Percentiles rank a stretch among this genome's conserved stretches.
Evolutionary conservation across 1,284 basidiomycete species (phyloP).

Genomic region (Irpex lacteus): DNA sequence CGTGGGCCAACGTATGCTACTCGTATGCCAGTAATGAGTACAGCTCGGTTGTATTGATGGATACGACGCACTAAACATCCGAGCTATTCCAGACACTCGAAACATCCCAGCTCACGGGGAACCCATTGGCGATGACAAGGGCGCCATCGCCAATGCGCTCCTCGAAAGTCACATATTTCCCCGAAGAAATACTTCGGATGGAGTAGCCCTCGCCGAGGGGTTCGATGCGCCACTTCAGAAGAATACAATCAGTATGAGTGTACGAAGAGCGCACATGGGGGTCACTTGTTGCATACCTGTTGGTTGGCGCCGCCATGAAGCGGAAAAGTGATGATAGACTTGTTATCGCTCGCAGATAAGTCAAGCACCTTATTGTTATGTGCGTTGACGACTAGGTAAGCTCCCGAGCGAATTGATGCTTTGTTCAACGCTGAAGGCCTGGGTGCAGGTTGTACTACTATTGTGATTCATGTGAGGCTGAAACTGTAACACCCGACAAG

Average conservation of each 20-base stretch:
- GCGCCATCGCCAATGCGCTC: constrained; percentile 37
- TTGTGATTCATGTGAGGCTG: background rate
- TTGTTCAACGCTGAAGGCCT: background rate
- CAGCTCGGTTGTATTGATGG: background rate
- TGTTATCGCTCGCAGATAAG: constrained; percentile 49
- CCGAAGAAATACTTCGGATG: constrained; percentile 37
- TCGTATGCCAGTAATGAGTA: background rate
- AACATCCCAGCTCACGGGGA: constrained; percentile 26
- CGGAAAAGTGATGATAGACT: constrained; percentile 46
- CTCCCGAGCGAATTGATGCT: constrained; percentile 5
- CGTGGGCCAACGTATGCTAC: background rate
- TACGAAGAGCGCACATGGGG: background rate
- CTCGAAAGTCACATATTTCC: constrained; percentile 39
- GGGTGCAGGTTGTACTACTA: background rate
- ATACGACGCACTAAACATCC: background rate
- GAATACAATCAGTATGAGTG: background rate
- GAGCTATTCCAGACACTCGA: constrained; percentile 13
- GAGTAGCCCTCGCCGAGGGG: constrained; percentile 37
- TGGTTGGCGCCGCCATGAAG: constrained; percentile 46
- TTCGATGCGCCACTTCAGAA: constrained; percentile 44
- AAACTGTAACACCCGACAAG: background rate
- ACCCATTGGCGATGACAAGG: constrained; percentile 27
- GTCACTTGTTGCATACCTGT: constrained; percentile 31
- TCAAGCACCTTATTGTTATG: constrained; percentile 50
- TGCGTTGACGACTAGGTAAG: constrained; percentile 48